phyloP scores from a whole-genome alignment of 106 monocot species.

The Iris macrosiphon region DNA sequence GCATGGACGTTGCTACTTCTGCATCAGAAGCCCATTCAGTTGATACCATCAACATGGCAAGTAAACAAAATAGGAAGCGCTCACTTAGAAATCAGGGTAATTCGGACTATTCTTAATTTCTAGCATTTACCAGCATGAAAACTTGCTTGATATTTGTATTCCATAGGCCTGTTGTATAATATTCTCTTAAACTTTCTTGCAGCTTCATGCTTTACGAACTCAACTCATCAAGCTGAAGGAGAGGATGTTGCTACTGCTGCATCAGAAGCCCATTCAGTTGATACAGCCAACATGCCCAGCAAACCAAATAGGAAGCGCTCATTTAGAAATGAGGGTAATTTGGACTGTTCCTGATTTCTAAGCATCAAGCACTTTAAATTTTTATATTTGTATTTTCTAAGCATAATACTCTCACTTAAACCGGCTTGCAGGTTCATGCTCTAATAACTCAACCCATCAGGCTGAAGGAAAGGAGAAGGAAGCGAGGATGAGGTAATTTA shows the following conservation, averaged over 20 bases:
- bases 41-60: neutral
- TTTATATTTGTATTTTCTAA: neutral
- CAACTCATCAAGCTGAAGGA: neutral
- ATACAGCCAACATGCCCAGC: neutral
- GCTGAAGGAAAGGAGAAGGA: neutral
- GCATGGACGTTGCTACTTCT: neutral
- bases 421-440: neutral
- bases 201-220: neutral
- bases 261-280: neutral
- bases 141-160: neutral
- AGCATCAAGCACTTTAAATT: neutral
- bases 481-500: neutral
- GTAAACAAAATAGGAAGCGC: conserved; percentile 2
- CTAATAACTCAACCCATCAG: neutral
- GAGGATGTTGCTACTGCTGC: neutral
- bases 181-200: neutral
- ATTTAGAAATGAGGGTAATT: conserved; percentile 2
- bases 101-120: neutral
- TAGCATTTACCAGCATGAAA: neutral
- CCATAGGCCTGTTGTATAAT: neutral
- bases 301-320: conserved; percentile 4
- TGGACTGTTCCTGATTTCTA: neutral
- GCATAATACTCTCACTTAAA: neutral
- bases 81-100: conserved; percentile 1
- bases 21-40: neutral